phyloP scores from a whole-genome alignment of 1,284 basidiomycete species.

The Pholiota adiposa region DNA sequence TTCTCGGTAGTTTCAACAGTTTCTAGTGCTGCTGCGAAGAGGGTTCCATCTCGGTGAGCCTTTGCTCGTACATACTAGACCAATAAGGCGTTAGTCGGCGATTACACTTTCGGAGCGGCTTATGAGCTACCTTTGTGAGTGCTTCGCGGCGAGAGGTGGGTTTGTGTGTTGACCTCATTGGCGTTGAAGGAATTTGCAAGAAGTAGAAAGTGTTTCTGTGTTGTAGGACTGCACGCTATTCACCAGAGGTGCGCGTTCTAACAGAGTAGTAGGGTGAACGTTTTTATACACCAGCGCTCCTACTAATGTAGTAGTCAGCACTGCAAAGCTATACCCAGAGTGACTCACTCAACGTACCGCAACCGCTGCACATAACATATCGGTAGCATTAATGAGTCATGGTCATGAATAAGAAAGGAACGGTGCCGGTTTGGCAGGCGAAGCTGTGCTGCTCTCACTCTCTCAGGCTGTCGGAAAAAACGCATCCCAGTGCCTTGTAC shows the following conservation, averaged over 20 bases:
- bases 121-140: neutral
- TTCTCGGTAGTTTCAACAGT: neutral
- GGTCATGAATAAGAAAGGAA: too few species aligned
- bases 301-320: neutral
- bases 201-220: neutral
- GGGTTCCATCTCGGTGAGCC: constrained; percentile 9
- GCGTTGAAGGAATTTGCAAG: neutral
- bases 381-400: neutral
- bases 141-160: constrained; percentile 2
- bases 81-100: neutral
- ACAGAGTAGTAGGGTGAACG: too few species aligned
- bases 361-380: neutral
- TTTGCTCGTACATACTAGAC: constrained; percentile 10
- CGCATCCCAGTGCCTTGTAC: too few species aligned
- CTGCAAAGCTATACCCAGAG: neutral
- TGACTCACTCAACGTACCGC: neutral
- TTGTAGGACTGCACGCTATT: too few species aligned
- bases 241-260: too few species aligned
- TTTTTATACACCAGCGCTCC: neutral
- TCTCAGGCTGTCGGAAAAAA: too few species aligned
- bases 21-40: neutral
- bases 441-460: too few species aligned
- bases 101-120: neutral
- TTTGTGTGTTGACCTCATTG: constrained; percentile 7
- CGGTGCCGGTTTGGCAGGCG: too few species aligned